Conservation (phyloP, 768 basidiomycete genomes). For the Lactifluus volemus region DNA sequence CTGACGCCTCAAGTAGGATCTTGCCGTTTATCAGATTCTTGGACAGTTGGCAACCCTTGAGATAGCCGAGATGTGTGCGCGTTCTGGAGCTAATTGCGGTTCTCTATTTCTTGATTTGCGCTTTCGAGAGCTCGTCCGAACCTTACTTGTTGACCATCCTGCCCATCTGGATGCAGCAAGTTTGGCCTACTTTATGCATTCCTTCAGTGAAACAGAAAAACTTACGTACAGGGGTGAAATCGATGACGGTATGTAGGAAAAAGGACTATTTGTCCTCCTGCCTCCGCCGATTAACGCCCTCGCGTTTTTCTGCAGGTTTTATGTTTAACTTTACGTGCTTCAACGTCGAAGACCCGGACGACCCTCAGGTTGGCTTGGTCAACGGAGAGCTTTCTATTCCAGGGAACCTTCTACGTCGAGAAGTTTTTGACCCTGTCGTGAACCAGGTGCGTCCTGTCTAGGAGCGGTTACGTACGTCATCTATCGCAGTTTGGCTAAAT, state of each 20-base stretch:
- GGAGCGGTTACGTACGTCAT: constrained; percentile 1
- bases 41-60: constrained; percentile 76
- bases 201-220: constrained; percentile 86
- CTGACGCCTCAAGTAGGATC: constrained; percentile 25
- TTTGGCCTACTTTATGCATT: constrained; percentile 81
- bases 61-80: constrained; percentile 84
- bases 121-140: constrained; percentile 74
- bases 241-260: constrained; percentile 56
- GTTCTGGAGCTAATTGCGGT: constrained; percentile 82
- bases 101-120: constrained; percentile 82
- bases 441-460: constrained; percentile 44
- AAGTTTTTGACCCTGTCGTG: constrained; percentile 86
- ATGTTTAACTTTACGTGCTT: constrained; percentile 89
- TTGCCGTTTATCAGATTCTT: constrained; percentile 53
- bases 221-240: constrained; percentile 59
- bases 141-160: constrained; percentile 73
- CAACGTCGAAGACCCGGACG: constrained; percentile 77
- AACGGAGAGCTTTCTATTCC: constrained; percentile 82
- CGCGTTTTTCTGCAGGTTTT: constrained; percentile 40
- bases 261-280: neutral
- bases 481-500: neutral
- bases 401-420: constrained; percentile 65
- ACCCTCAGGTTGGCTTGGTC: constrained; percentile 67
- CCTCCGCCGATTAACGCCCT: constrained; percentile 1
- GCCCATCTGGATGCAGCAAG: constrained; percentile 76